Percentiles rank a stretch among this genome's conserved stretches.
Evolutionary conservation across 129 eudicot genomes (phyloP).

Genomic region (Flaveria sonorensis): DNA sequence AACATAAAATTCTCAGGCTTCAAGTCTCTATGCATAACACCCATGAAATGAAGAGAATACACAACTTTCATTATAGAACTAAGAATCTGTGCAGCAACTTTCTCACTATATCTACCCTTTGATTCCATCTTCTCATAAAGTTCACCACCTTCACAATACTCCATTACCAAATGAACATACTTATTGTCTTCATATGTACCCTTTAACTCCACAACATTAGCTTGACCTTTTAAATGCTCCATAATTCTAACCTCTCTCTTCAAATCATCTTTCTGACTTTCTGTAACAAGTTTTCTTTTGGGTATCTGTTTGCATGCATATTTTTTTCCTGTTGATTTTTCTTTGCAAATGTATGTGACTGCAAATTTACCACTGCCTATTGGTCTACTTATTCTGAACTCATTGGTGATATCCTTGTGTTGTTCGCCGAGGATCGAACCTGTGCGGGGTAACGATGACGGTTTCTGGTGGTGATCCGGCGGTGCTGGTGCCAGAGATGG

Average conservation of each 20-base stretch:
- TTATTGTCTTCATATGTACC: constrained; percentile 64
- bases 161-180: constrained; percentile 77
- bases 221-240: constrained; percentile 70
- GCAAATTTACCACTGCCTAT: constrained; percentile 80
- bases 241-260: constrained; percentile 67
- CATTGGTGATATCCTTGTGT: constrained; percentile 40
- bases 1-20: constrained; percentile 90
- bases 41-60: constrained; percentile 77
- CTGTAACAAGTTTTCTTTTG: constrained; percentile 64
- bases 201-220: constrained; percentile 61
- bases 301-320: constrained; percentile 80
- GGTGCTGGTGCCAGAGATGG: constrained; percentile 7
- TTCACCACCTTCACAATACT: constrained; percentile 91
- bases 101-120: constrained; percentile 69
- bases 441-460: constrained; percentile 18
- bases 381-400: constrained; percentile 52
- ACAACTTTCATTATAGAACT: constrained; percentile 78
- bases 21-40: constrained; percentile 86
- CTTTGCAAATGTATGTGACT: constrained; percentile 59
- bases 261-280: constrained; percentile 68
- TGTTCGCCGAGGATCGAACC: constrained; percentile 58
- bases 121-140: constrained; percentile 75
- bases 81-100: constrained; percentile 72
- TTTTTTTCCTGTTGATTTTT: constrained; percentile 49
- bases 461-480: constrained; percentile 11